phyloP scores from a whole-genome alignment of 352 stramenopile species.

The Pythium sukuiense region DNA sequence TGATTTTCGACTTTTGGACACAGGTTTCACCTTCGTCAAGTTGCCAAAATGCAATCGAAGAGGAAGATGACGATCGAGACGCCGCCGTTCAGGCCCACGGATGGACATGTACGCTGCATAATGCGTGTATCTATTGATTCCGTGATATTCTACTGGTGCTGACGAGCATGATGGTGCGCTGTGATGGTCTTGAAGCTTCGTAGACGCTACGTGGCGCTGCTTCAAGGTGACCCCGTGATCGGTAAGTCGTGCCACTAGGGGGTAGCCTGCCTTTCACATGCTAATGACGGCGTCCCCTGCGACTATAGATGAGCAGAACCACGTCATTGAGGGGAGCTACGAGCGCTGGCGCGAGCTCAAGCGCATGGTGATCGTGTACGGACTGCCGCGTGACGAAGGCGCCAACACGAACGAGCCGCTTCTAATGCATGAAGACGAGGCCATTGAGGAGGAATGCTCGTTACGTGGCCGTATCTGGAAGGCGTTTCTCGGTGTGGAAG shows the following conservation, averaged over 20 bases:
- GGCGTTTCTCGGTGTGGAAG: constrained; percentile 72
- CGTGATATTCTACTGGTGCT: background rate
- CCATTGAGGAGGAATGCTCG: constrained; percentile 37
- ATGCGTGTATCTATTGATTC: background rate
- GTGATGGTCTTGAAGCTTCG: constrained; percentile 31
- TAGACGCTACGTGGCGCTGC: constrained; percentile 44
- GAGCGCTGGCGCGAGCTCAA: constrained; percentile 82
- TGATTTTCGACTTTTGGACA: background rate
- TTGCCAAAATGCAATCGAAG: background rate
- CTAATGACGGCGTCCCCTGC: background rate
- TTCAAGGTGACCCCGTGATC: constrained; percentile 44
- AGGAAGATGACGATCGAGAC: constrained; percentile 6
- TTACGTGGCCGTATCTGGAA: constrained; percentile 90
- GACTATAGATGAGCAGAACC: constrained; percentile 36
- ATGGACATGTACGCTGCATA: constrained; percentile 20
- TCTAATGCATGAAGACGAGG: constrained; percentile 3
- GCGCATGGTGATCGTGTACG: constrained; percentile 79
- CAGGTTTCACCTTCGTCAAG: background rate
- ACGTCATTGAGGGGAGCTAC: constrained; percentile 57
- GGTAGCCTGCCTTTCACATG: background rate
- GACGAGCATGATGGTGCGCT: background rate
- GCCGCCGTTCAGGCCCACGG: constrained; percentile 16
- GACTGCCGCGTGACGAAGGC: constrained; percentile 55
- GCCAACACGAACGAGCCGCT: background rate
- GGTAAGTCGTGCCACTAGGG: constrained; percentile 25